Base-by-base conservation (phyloP, 2,329 filamentous ascomycete genomes). In the Pseudonectria buxi region DNA sequence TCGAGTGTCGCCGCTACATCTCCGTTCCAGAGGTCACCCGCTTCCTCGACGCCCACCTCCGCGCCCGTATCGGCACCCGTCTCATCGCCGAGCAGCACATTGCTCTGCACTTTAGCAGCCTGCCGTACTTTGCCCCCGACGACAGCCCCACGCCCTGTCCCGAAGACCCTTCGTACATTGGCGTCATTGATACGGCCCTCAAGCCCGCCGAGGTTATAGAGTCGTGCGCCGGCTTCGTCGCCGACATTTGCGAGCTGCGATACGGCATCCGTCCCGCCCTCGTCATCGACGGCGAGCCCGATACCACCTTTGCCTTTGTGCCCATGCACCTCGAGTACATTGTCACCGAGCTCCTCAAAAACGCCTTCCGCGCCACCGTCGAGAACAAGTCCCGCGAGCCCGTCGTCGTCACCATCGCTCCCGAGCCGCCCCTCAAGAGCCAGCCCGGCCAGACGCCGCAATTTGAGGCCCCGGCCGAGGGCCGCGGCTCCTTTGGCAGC, bases 261-360 rank as follows among this genome's bases (percentile, higher is more conserved):
- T 98, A 98, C 55, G 92, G 92, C 33, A 79, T 94, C 2, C 78
- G 92, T 0, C 92, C 92, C 0, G 74, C 72, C 3, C 73, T 95
- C 52, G 66, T 81, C 30, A 83, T 98, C 51, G 84, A 89, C 47
- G 92, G 92, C 45, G 83, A 94, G 57, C 81, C 84, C 0, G 81
- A 84, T 33, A 87, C 89, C n/a, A 82, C 80, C 0, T 94, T 98
- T 55, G 88, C 90, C 14, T 92, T 94, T 54, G 82, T 98, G 7
- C 92, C 92, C 11, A 92, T 94, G 58, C 92, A 98, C 60, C 74
- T 98, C 15, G 90, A 96, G 62, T 98, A 98, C 61, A 95, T 98
- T 46, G 77, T 95, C 45, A 98, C 90, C 0, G 92, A 98, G 62
- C 73, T 98, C 2, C 74, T 98, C 39, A 98, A 98, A 63, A 98